Evolutionary conservation across 495 filamentous ascomycete genomes (phyloP).

Genomic region (Penicillium lividum): DNA sequence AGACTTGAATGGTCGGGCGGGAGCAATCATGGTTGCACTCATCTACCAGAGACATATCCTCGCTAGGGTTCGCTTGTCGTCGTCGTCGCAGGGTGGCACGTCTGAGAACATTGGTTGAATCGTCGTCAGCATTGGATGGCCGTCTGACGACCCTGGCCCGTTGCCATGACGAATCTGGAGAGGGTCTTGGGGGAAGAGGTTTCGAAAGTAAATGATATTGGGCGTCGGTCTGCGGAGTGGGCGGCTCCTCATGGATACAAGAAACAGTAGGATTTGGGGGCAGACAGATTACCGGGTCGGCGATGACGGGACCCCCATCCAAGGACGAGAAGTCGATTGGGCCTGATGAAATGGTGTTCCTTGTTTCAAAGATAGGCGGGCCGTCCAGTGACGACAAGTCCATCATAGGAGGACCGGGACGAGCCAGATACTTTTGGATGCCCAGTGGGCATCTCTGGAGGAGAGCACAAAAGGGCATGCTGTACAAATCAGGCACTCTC

Average conservation of each 20-base stretch:
- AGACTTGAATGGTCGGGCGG: background rate
- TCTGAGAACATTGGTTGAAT: background rate
- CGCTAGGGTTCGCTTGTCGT: slow-evolving; percentile 1
- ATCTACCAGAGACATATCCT: slow-evolving; percentile 3
- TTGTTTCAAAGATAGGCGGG: slow-evolving; percentile 2
- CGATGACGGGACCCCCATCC: slow-evolving; percentile 25
- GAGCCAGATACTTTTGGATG: background rate
- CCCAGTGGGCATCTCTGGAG: background rate
- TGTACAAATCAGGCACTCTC: background rate
- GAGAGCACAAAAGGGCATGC: slow-evolving; percentile 2
- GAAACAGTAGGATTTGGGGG: slow-evolving; percentile 2
- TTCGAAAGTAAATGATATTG: slow-evolving; percentile 18
- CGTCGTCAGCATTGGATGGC: background rate
- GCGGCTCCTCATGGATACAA: slow-evolving; percentile 9
- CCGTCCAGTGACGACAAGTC: slow-evolving; percentile 16
- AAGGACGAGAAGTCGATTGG: slow-evolving; percentile 9
- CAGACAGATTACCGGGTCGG: slow-evolving; percentile 18
- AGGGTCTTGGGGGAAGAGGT: slow-evolving; percentile 21
- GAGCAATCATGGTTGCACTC: slow-evolving; percentile 2
- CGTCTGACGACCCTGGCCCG: background rate
- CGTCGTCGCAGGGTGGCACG: slow-evolving; percentile 8
- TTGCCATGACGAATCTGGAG: slow-evolving; percentile 12
- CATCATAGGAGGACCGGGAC: slow-evolving; percentile 3
- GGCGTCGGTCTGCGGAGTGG: slow-evolving; percentile 12
- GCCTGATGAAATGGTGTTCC: background rate